Conservation (phyloP, 2,329 filamentous ascomycete species). For the Arthroderma sp. region DNA sequence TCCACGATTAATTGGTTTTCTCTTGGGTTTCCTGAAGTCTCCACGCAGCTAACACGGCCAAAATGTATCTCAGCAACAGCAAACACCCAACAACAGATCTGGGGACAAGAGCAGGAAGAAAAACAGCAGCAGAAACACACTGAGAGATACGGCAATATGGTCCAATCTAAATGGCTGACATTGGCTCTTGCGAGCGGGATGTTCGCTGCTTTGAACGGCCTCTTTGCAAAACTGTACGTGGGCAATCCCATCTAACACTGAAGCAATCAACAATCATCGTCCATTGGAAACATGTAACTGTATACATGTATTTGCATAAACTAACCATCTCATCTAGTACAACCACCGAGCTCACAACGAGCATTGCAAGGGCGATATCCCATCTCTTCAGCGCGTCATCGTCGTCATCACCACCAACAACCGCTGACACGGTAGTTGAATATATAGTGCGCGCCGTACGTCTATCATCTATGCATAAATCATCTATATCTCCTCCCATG, state of each 20-base stretch:
- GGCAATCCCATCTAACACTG: background rate
- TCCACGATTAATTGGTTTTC: too few species aligned
- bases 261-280: too few species aligned
- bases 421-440: slow-evolving; percentile 25
- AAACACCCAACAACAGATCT: too few species aligned
- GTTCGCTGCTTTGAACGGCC: slow-evolving; percentile 51
- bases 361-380: slow-evolving; percentile 36
- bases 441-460: slow-evolving; percentile 40
- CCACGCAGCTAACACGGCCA: too few species aligned
- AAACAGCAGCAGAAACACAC: background rate
- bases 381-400: slow-evolving; percentile 24
- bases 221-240: slow-evolving; percentile 52
- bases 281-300: too few species aligned
- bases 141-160: background rate
- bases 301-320: background rate
- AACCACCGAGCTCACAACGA: slow-evolving; percentile 46
- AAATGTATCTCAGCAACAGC: too few species aligned
- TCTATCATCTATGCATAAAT: slow-evolving; percentile 7
- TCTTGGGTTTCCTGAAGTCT: too few species aligned
- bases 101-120: background rate
- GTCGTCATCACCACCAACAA: slow-evolving; percentile 23
- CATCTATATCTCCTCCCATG: background rate
- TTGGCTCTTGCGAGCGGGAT: slow-evolving; percentile 48
- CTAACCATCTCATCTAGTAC: slow-evolving; percentile 30
- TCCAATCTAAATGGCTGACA: slow-evolving; percentile 33